These are phyloP conservation scores for Breynia disticha DNA, from an alignment of 441 rosid genomes.

Conservation along the genomic window DNA sequence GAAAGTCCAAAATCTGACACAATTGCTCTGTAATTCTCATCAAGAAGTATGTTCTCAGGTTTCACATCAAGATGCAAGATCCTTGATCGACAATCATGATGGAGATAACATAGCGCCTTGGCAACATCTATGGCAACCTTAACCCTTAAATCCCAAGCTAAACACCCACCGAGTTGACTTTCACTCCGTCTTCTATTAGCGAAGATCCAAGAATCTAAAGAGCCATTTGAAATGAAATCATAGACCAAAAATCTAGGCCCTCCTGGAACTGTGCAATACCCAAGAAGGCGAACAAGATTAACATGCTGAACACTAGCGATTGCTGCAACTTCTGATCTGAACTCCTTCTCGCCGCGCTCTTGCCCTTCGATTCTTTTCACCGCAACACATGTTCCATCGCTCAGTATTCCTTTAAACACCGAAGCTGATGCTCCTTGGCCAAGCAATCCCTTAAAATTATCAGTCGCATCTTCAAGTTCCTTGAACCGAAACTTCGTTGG, in stretches of 20 bases:
- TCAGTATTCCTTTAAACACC: conserved; percentile 61
- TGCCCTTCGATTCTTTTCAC: conserved; percentile 64
- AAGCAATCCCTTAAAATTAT: conserved; percentile 38
- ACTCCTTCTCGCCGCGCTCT: conserved; percentile 66
- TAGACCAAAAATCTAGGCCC: conserved; percentile 55
- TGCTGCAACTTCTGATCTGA: conserved; percentile 66
- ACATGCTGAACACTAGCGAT: conserved; percentile 79
- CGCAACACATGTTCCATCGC: conserved; percentile 60
- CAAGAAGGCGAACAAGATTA: conserved; percentile 53
- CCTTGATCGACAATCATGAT: conserved; percentile 69
- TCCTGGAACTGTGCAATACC: conserved; percentile 38
- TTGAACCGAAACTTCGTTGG: conserved; percentile 49
- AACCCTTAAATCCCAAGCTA: conserved; percentile 61
- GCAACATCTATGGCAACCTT: conserved; percentile 70
- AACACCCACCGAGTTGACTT: conserved; percentile 37
- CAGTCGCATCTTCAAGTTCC: conserved; percentile 77
- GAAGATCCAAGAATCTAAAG: conserved; percentile 74
- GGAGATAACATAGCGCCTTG: conserved; percentile 65
- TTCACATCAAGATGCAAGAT: conserved; percentile 81
- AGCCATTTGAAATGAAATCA: conserved; percentile 58
- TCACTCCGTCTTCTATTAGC: conserved; percentile 10
- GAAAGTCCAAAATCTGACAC: conserved; percentile 78
- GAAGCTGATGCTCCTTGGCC: conserved; percentile 68
- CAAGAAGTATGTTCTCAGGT: conserved; percentile 69
- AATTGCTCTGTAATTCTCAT: conserved; percentile 52